phyloP scores from a whole-genome alignment of 805 yeast species.

The Candida coleopterorum region DNA sequence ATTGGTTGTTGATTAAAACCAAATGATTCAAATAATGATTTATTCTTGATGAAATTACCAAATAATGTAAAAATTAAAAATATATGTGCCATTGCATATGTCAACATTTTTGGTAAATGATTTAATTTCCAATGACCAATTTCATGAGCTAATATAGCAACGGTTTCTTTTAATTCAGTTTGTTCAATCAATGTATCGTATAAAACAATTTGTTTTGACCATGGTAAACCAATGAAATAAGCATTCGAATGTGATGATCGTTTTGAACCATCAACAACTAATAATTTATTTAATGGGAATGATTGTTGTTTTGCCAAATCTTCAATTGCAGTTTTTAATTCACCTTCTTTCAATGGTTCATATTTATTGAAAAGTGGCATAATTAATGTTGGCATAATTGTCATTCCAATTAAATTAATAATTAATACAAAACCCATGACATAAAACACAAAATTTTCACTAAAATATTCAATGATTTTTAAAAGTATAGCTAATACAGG shows the following conservation, averaged over 20 bases:
- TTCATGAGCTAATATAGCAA: slow-evolving; percentile 97
- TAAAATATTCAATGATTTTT: slow-evolving; percentile 75
- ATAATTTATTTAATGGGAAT: slow-evolving; percentile 83
- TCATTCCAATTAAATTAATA: slow-evolving; percentile 69
- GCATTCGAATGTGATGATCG: slow-evolving; percentile 97
- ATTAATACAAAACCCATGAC: slow-evolving; percentile 65
- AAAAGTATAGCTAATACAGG: slow-evolving; percentile 73
- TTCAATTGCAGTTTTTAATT: slow-evolving; percentile 77
- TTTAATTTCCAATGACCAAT: slow-evolving; percentile 96
- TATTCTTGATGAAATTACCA: slow-evolving; percentile 74
- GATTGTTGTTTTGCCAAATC: slow-evolving; percentile 65
- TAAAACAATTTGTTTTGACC: slow-evolving; percentile 93
- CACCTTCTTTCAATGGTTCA: slow-evolving; percentile 87
- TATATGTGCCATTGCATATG: slow-evolving; percentile 59
- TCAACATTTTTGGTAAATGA: slow-evolving; percentile 76
- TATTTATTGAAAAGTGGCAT: slow-evolving; percentile 91
- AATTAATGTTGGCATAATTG: slow-evolving; percentile 78
- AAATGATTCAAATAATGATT: slow-evolving; percentile 70
- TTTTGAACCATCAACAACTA: slow-evolving; percentile 94
- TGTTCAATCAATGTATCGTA: slow-evolving; percentile 87
- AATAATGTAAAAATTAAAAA: slow-evolving; percentile 67
- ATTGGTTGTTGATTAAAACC: slow-evolving; percentile 74
- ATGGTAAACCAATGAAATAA: slow-evolving; percentile 91
- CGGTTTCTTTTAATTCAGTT: slow-evolving; percentile 71
- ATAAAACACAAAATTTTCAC: slow-evolving; percentile 77